Evolutionary conservation across 2,329 filamentous ascomycete species (phyloP).

Genomic region (Colletotrichum sublineola): DNA sequence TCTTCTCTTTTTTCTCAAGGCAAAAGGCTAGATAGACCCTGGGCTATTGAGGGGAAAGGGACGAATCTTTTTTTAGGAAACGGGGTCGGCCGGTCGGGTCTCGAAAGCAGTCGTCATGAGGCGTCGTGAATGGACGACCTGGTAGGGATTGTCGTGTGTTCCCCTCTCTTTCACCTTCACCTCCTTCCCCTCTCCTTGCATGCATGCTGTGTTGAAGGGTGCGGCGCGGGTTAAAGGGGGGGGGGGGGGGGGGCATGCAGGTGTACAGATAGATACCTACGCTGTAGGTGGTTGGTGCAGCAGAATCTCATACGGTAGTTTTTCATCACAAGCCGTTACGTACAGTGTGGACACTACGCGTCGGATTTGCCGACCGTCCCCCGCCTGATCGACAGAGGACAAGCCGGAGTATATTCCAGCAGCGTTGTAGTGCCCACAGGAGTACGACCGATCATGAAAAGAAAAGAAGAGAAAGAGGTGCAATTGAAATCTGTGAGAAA

Average conservation of each 20-base stretch:
- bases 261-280: background rate
- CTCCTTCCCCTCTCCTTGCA: background rate
- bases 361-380: background rate
- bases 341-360: conserved; percentile 17
- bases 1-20: background rate
- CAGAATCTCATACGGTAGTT: conserved; percentile 6
- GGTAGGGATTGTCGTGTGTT: conserved; percentile 5
- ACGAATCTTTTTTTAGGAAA: background rate
- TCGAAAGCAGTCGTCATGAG: background rate
- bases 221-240: background rate
- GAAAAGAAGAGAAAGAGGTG: background rate
- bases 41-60: background rate
- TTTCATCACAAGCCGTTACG: conserved; percentile 11
- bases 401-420: background rate
- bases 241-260: conserved; percentile 2
- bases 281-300: no score
- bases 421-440: background rate
- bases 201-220: conserved; percentile 5
- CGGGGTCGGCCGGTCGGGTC: background rate
- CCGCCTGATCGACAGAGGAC: background rate
- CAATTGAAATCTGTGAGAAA: background rate
- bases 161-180: background rate
- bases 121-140: conserved; percentile 13
- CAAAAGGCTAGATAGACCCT: background rate
- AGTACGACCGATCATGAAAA: background rate